Conservation (phyloP, 202 grass and related monocot genomes). For the Bolboschoenoplectus hybrid region DNA sequence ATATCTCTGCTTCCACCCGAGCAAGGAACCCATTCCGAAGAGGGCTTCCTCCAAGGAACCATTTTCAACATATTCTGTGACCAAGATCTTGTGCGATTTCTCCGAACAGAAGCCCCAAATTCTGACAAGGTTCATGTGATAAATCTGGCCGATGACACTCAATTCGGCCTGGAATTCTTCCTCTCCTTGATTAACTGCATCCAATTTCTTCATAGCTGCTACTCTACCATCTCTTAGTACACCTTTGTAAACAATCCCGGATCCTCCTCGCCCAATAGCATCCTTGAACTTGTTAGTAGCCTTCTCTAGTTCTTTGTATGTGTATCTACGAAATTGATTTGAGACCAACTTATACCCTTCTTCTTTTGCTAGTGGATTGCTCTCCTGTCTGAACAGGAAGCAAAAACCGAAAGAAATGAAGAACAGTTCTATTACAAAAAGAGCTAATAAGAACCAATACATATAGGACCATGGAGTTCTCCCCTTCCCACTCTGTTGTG, state of each 20-base stretch:
- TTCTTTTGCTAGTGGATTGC: conserved; percentile 39
- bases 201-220: conserved; percentile 46
- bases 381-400: conserved; percentile 43
- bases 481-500: neutral
- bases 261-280: conserved; percentile 51
- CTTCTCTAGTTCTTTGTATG: conserved; percentile 52
- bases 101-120: conserved; percentile 37
- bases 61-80: conserved; percentile 36
- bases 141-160: conserved; percentile 33
- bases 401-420: conserved; percentile 53
- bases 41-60: conserved; percentile 36
- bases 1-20: conserved; percentile 35
- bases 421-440: conserved; percentile 48
- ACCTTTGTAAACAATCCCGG: conserved; percentile 54
- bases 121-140: conserved; percentile 42
- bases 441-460: conserved; percentile 46
- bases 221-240: conserved; percentile 47
- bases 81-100: conserved; percentile 33
- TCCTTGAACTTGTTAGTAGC: conserved; percentile 49
- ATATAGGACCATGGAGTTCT: conserved; percentile 51
- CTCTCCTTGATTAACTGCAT: conserved; percentile 40
- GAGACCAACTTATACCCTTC: conserved; percentile 66
- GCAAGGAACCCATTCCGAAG: neutral
- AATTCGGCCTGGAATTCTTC: conserved; percentile 41
- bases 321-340: conserved; percentile 51